Evolutionary conservation across 192 early-diverging fungal species (phyloP), one percentile per base, ranked within the genome.

Genomic region (Backusella westeae): DNA sequence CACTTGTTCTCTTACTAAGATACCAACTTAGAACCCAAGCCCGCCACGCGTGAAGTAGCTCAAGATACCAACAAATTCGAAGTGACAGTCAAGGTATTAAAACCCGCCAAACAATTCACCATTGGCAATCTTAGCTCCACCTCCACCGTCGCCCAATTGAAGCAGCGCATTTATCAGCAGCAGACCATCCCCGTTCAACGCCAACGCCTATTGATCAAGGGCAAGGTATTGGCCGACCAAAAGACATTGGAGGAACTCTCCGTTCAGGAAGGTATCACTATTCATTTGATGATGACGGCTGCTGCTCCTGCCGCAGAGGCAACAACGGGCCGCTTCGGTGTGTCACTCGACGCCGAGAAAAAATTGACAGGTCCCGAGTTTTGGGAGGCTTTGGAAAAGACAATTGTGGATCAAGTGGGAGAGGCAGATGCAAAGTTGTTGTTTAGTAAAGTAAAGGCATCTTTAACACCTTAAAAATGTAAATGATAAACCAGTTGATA

Each of bases 161-260:
- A 83, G 65, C 39, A 77, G 32, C 72, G 82, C 39, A 77, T 83
- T 14, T 79, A 79, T 53, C 78, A 83, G 67, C 76, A 77, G 15
- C 67, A 46, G 15, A 39, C 73, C 15, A 59, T 80, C 36, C 72
- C 82, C 6, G 67, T 72, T 2, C 67, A 69, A 6, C 78, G 83
- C 17, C 90, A 91, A 72, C 85, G 90, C 34, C 75, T 91, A 29
- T 83, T 91, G 65, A 76, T 91, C 34, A 89, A 87, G 63, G 90
- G 90, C 26, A 91, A 91, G 71, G 84, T 85, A 3, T 78, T 91
- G 46, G 38, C 80, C 5, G 90, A 91, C 75, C 83, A 72, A 56
- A 89, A 88, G 67, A 72, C 75, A n/a, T 69, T 91, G 67, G 71
- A 52, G 4, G 89, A 91, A 29, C 88, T 89, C 67, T 77, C 75